Conservation (phyloP, 1,139 yeast species). For the Lodderomyces margitis region DNA sequence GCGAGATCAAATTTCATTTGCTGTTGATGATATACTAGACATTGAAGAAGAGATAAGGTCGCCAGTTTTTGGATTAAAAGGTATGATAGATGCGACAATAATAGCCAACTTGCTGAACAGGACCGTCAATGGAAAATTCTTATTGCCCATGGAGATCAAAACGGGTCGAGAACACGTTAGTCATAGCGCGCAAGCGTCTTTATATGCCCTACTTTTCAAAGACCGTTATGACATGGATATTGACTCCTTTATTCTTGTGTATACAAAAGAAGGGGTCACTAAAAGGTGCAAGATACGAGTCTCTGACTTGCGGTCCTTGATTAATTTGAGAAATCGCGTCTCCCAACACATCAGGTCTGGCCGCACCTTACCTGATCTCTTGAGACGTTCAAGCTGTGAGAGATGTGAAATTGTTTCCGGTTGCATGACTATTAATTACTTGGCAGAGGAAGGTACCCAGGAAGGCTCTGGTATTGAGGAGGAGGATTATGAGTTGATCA, state of each 20-base stretch:
- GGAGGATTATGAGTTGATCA: constrained; percentile 45
- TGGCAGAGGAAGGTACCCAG: constrained; percentile 56
- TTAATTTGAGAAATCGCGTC: constrained; percentile 69
- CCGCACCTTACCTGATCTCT: constrained; percentile 57
- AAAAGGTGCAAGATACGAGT: constrained; percentile 54
- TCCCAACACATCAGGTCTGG: constrained; percentile 58
- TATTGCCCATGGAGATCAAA: constrained; percentile 85
- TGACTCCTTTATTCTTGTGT: constrained; percentile 66
- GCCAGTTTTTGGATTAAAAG: constrained; percentile 87
- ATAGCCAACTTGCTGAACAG: constrained; percentile 48
- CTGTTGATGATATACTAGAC: constrained; percentile 67
- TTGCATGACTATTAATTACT: constrained; percentile 69
- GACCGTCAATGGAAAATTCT: constrained; percentile 33
- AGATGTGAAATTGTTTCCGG: constrained; percentile 58
- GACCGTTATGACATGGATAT: constrained; percentile 76
- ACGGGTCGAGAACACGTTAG: constrained; percentile 69
- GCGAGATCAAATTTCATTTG: constrained; percentile 36
- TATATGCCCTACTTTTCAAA: constrained; percentile 76
- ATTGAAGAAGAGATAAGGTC: constrained; percentile 93
- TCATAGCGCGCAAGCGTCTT: constrained; percentile 84
- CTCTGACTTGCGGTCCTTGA: constrained; percentile 58
- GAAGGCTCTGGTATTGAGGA: constrained; percentile 47
- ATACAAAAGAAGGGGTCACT: constrained; percentile 62
- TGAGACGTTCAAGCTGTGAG: constrained; percentile 60
- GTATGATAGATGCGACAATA: constrained; percentile 84